Evolutionary conservation across 352 stramenopile genomes (phyloP).

Genomic region (Elongisporangium anandrum): DNA sequence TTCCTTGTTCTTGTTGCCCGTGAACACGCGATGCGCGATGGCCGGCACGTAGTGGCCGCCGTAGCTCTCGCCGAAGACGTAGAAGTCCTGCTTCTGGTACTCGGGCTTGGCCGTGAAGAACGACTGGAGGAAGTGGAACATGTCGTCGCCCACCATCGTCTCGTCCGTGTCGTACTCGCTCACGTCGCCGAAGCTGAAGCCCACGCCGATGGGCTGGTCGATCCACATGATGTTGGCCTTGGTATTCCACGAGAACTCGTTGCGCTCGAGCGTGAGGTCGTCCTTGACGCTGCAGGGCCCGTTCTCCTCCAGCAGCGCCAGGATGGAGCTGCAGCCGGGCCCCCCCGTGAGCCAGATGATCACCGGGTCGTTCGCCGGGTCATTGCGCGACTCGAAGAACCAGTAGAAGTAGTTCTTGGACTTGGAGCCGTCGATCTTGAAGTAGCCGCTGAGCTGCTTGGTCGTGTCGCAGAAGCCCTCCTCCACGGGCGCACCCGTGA

Average conservation of each 20-base stretch:
- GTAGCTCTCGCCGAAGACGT: constrained; percentile 93
- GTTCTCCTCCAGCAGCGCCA: constrained; percentile 95
- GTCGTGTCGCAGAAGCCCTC: constrained; percentile 69
- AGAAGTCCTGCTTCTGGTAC: constrained; percentile 90
- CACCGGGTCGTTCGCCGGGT: constrained; percentile 86
- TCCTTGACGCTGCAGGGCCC: constrained; percentile 93
- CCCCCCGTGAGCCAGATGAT: constrained; percentile 98
- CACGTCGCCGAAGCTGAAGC: constrained; percentile 91
- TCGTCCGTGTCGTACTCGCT: constrained; percentile 89
- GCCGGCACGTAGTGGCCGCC: constrained; percentile 93
- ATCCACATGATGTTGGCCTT: constrained; percentile 96
- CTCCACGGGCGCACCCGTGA: constrained; percentile 52
- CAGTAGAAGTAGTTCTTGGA: constrained; percentile 97
- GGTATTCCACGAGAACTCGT: constrained; percentile 93
- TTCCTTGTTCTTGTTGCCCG: constrained; percentile 58
- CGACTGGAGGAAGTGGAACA: constrained; percentile 94
- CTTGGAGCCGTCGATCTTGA: constrained; percentile 74
- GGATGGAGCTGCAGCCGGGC: constrained; percentile 91
- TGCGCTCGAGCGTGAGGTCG: constrained; percentile 81
- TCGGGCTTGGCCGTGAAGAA: constrained; percentile 91
- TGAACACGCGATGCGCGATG: constrained; percentile 71
- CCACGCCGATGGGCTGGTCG: constrained; percentile 94
- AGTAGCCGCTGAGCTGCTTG: constrained; percentile 81
- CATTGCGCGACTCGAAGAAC: constrained; percentile 92
- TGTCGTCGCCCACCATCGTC: constrained; percentile 92